phyloP scores from a whole-genome alignment of 2,329 filamentous ascomycete species.

The Aspergillus clavatus region DNA sequence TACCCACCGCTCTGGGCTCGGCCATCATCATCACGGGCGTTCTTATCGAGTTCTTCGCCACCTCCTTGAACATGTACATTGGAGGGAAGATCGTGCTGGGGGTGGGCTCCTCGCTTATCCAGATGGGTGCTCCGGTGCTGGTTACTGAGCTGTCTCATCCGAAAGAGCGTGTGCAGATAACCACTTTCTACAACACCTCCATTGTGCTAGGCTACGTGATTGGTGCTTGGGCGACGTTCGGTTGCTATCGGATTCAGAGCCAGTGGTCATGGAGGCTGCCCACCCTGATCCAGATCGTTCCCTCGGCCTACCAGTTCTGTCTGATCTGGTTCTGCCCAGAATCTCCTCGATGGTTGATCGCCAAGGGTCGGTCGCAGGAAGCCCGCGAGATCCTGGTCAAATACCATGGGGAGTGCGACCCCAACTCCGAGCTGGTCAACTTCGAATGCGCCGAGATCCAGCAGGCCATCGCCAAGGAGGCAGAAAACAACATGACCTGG shows the following conservation, averaged over 20 bases:
- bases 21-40: constrained; percentile 29
- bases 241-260: constrained; percentile 21
- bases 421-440: constrained; percentile 43
- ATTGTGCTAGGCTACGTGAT: constrained; percentile 40
- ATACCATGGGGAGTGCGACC: constrained; percentile 49
- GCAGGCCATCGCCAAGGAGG: constrained; percentile 44
- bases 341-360: constrained; percentile 56
- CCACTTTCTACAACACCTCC: constrained; percentile 40
- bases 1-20: constrained; percentile 28
- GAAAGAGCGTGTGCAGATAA: constrained; percentile 39
- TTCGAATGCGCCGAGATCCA: constrained; percentile 50
- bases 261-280: constrained; percentile 52
- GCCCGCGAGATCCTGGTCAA: constrained; percentile 50
- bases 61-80: constrained; percentile 23
- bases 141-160: constrained; percentile 41
- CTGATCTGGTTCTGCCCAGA: constrained; percentile 53
- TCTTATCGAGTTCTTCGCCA: constrained; percentile 24
- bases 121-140: constrained; percentile 42
- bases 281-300: constrained; percentile 49
- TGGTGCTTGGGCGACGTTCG: constrained; percentile 38
- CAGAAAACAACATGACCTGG: constrained; percentile 43
- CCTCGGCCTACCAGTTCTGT: constrained; percentile 39
- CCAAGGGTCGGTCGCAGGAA: constrained; percentile 47
- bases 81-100: constrained; percentile 23
- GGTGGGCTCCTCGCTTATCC: constrained; percentile 23